A percentile compares a stretch with the other conserved stretches of the same genome.
These are phyloP conservation scores for Globisporangium sylvaticum DNA, from an alignment of 352 stramenopile species.

Conservation along the genomic window DNA sequence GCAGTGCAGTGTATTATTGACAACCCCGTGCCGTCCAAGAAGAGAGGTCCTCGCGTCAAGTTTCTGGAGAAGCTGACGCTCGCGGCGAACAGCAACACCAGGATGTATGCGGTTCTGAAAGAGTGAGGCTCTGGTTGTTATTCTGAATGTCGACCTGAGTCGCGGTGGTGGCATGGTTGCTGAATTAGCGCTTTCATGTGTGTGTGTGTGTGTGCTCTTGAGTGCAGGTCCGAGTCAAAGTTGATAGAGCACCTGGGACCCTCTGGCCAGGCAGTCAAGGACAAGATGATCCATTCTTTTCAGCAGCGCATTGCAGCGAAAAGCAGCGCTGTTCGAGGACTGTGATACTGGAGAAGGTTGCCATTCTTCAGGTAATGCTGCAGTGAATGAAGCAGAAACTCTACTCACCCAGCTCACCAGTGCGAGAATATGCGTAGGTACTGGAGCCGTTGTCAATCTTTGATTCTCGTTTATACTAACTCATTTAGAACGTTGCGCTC, in stretches of 20 bases:
- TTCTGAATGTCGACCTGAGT: background rate
- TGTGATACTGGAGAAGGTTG: background rate
- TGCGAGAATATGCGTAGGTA: background rate
- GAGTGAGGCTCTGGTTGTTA: background rate
- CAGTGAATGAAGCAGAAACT: background rate
- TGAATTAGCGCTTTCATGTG: background rate
- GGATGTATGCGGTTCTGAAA: background rate
- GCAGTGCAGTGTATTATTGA: background rate
- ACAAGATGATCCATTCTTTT: background rate
- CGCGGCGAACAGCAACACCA: background rate
- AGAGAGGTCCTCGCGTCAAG: background rate
- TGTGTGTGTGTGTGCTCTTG: background rate
- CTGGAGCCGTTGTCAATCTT: background rate
- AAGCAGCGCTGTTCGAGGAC: background rate
- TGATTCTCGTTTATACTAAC: too few relatives aligned
- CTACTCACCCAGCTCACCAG: too few relatives aligned
- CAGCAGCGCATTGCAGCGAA: background rate
- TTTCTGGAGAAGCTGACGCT: background rate
- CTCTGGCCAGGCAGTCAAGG: background rate
- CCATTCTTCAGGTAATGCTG: background rate
- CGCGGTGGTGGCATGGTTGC: background rate
- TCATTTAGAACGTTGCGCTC: too few relatives aligned
- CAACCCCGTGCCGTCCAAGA: background rate
- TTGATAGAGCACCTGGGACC: background rate
- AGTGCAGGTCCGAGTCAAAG: background rate